These are phyloP conservation scores for Hibiscus tridactylites DNA, from an alignment of 345 rosid species.

Conservation along the genomic window DNA sequence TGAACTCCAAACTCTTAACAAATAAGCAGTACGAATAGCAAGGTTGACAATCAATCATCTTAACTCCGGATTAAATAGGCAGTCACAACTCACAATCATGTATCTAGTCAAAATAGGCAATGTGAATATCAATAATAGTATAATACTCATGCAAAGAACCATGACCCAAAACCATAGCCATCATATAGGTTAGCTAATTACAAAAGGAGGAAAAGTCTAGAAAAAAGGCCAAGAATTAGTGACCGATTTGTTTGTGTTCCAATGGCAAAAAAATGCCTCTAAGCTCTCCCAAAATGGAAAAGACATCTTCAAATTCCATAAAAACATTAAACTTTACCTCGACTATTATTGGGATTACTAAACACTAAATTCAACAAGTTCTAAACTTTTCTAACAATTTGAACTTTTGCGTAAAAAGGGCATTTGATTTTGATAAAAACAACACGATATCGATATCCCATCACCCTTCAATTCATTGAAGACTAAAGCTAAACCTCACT, in stretches of 20 bases:
- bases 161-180: neutral
- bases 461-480: neutral
- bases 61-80: neutral
- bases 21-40: neutral
- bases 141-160: neutral
- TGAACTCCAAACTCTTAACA: neutral
- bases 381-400: neutral
- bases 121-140: neutral
- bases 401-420: neutral
- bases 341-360: neutral
- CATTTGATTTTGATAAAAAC: neutral
- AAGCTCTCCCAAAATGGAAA: neutral
- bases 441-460: neutral
- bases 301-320: neutral
- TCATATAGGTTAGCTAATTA: neutral
- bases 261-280: neutral
- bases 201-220: neutral
- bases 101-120: neutral
- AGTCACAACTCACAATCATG: neutral
- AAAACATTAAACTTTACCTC: neutral
- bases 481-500: neutral
- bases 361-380: neutral
- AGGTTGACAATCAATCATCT: neutral
- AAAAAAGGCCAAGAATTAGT: neutral
- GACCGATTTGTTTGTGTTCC: neutral